Percentiles rank a stretch among this genome's conserved stretches.
Evolutionary conservation across 768 basidiomycete species (phyloP).

Genomic region (Termitomyces sp.): DNA sequence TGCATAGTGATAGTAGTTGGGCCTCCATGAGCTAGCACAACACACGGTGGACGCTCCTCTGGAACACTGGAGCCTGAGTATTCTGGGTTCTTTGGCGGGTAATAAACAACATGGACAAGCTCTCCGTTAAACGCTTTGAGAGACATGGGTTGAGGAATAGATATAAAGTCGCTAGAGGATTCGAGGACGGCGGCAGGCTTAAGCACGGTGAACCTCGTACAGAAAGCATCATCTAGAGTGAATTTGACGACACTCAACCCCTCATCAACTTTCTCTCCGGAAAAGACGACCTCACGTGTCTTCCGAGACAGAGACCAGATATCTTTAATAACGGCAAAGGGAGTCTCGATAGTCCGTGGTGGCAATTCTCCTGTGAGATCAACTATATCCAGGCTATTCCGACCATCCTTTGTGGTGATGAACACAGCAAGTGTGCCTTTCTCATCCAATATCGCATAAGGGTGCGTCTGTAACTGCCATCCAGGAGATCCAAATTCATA

Average conservation of each 20-base stretch:
- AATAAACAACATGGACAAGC: slow-evolving; percentile 58
- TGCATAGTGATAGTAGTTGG: slow-evolving; percentile 49
- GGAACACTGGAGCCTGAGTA: slow-evolving; percentile 41
- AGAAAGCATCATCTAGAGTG: slow-evolving; percentile 18
- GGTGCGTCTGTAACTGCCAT: slow-evolving; percentile 48
- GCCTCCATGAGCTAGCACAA: slow-evolving; percentile 66
- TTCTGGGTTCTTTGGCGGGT: slow-evolving; percentile 58
- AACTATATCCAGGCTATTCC: slow-evolving; percentile 32
- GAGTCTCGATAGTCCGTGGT: slow-evolving; percentile 28
- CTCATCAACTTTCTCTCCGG: slow-evolving; percentile 35
- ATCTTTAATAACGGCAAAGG: slow-evolving; percentile 35
- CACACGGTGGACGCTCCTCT: slow-evolving; percentile 61
- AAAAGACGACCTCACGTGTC: slow-evolving; percentile 31
- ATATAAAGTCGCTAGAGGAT: slow-evolving; percentile 32
- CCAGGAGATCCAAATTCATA: slow-evolving; percentile 54
- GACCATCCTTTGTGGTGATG: slow-evolving; percentile 34
- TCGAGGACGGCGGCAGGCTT: slow-evolving; percentile 13
- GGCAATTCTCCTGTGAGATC: slow-evolving; percentile 23
- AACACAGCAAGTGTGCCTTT: slow-evolving; percentile 28
- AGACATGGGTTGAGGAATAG: slow-evolving; percentile 42
- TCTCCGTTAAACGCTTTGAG: slow-evolving; percentile 28
- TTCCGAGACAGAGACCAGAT: slow-evolving; percentile 28
- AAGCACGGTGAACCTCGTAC: slow-evolving; percentile 14
- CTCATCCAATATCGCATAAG: slow-evolving; percentile 39
- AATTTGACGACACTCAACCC: slow-evolving; percentile 30